A percentile compares a stretch with the other conserved stretches of the same genome.
Evolutionary conservation across 352 stramenopile genomes (phyloP).

Genomic region (Phytopythium cucurbitacearum): DNA sequence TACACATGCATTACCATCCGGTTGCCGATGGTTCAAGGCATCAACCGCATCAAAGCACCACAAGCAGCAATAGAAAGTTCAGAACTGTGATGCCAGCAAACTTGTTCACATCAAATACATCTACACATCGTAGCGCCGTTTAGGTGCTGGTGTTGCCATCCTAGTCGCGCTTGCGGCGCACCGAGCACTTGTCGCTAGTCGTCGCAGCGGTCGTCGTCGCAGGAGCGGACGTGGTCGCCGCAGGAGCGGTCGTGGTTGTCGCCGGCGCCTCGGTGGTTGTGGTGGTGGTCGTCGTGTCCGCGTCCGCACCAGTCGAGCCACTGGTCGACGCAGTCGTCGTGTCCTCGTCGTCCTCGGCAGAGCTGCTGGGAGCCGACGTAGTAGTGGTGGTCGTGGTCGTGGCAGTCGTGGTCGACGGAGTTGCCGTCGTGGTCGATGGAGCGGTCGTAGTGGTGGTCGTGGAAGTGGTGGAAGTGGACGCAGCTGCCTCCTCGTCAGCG

Average conservation of each 20-base stretch:
- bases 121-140: background rate
- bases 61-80: too few species aligned
- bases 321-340: constrained; percentile 4
- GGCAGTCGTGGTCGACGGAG: constrained; percentile 11
- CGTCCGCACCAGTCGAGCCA: background rate
- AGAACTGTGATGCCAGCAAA: too few species aligned
- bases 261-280: background rate
- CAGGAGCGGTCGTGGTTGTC: background rate
- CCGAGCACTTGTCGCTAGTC: constrained; percentile 6
- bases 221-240: background rate
- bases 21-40: too few species aligned
- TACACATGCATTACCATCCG: too few species aligned
- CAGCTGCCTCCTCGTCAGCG: background rate
- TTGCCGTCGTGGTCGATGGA: constrained; percentile 2
- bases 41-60: too few species aligned
- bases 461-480: constrained; percentile 8
- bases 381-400: constrained; percentile 2
- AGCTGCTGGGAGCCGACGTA: background rate
- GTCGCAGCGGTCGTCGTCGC: background rate
- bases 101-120: constrained; percentile 1
- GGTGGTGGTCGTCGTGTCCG: background rate
- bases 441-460: constrained; percentile 6
- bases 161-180: constrained; percentile 6
- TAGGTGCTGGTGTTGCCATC: background rate
- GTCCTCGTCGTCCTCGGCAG: constrained; percentile 9